A percentile compares a stretch with the other conserved stretches of the same genome.
These are phyloP conservation scores for Eucalyptus sp. DNA, from an alignment of 345 rosid genomes.

Conservation along the genomic window DNA sequence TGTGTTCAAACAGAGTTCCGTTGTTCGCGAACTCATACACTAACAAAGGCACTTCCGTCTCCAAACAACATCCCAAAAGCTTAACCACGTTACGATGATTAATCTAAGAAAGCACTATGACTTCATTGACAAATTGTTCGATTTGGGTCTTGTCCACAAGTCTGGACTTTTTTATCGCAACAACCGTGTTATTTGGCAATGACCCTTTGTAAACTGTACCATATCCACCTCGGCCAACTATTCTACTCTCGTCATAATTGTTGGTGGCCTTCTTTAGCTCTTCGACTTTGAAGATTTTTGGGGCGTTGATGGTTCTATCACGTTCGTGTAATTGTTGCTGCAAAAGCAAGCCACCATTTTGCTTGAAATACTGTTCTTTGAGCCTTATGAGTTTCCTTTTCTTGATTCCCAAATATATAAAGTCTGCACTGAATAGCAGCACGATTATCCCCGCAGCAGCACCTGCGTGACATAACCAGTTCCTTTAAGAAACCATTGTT, in stretches of 20 bases:
- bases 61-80: constrained; percentile 35
- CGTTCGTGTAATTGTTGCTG: constrained; percentile 7
- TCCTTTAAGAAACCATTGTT: background rate
- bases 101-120: constrained; percentile 29
- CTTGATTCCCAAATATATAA: background rate
- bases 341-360: constrained; percentile 25
- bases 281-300: constrained; percentile 13
- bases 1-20: constrained; percentile 26
- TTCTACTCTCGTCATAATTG: constrained; percentile 12
- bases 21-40: constrained; percentile 28
- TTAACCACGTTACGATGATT: constrained; percentile 40
- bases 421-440: background rate
- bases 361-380: constrained; percentile 2
- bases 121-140: constrained; percentile 35
- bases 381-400: background rate
- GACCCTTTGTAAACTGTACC: constrained; percentile 36
- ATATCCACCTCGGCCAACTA: constrained; percentile 28
- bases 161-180: constrained; percentile 40
- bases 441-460: background rate
- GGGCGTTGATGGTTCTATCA: background rate
- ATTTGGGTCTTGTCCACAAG: constrained; percentile 19
- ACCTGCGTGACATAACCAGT: background rate
- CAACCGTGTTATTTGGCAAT: constrained; percentile 2
- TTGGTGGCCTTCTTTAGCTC: constrained; percentile 32
- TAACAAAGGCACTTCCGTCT: constrained; percentile 29